Percentiles rank a stretch among this genome's conserved stretches.
phyloP scores from a whole-genome alignment of 345 rosid species.

The Gossypium turneri region DNA sequence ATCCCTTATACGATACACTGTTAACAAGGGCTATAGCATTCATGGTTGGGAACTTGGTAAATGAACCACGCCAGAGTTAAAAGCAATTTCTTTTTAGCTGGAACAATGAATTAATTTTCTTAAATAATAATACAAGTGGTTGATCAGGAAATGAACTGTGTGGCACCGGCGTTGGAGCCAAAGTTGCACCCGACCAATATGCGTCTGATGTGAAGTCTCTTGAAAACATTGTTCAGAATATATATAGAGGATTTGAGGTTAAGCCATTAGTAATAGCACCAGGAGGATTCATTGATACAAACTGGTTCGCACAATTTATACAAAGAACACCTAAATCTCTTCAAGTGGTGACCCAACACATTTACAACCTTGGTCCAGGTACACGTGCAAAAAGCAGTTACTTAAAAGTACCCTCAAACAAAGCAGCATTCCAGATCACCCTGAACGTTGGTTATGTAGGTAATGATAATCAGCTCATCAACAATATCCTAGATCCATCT shows the following conservation, averaged over 20 bases:
- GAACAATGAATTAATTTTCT: neutral
- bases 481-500: neutral
- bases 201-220: slow-evolving; percentile 13
- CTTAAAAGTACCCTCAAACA: neutral
- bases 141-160: slow-evolving; percentile 17
- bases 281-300: slow-evolving; percentile 4
- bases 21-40: neutral
- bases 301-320: neutral
- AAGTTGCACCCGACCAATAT: slow-evolving; percentile 11
- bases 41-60: slow-evolving; percentile 11
- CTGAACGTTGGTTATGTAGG: neutral
- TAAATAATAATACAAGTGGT: neutral
- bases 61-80: neutral
- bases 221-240: slow-evolving; percentile 7
- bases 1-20: neutral
- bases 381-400: neutral
- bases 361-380: slow-evolving; percentile 8
- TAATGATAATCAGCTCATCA: slow-evolving; percentile 3
- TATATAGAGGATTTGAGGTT: neutral
- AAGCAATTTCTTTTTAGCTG: neutral
- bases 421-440: neutral
- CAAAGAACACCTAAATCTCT: slow-evolving; percentile 6
- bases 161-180: slow-evolving; percentile 7
- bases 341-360: slow-evolving; percentile 28
- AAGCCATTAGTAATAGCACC: slow-evolving; percentile 4